These are phyloP conservation scores for Yarrowia sp. DNA, from an alignment of 805 yeast genomes.

Conservation along the genomic window DNA sequence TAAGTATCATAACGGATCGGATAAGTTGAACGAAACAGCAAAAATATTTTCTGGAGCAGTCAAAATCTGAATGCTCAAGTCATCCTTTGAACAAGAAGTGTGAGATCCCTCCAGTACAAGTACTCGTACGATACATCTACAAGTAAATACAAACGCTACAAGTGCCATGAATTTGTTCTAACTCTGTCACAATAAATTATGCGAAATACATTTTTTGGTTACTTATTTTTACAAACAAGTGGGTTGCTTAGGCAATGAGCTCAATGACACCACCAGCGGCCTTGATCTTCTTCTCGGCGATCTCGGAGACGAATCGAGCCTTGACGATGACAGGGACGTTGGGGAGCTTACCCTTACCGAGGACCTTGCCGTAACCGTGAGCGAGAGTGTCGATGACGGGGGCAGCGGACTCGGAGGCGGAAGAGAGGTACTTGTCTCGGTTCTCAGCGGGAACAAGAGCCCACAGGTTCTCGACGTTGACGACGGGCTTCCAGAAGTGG, in stretches of 20 bases:
- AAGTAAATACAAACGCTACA: no score
- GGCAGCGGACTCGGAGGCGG: constrained; percentile 84
- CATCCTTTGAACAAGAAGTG: no score
- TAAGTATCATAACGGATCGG: no score
- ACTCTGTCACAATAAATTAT: constrained; percentile 13
- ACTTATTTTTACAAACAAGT: constrained; percentile 20
- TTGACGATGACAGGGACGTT: constrained; percentile 97
- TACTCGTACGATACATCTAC: no score
- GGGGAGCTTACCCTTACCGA: constrained; percentile 99
- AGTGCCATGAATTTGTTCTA: not conserved
- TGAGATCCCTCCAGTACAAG: no score
- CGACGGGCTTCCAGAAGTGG: constrained; percentile 97
- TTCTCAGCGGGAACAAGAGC: constrained; percentile 88
- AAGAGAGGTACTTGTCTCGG: constrained; percentile 88
- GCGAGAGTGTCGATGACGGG: constrained; percentile 99
- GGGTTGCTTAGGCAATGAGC: constrained; percentile 77
- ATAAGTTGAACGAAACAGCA: no score
- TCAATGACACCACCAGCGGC: constrained; percentile 99
- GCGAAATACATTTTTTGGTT: constrained; percentile 24
- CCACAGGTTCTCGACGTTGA: constrained; percentile 99
- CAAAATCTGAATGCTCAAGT: no score
- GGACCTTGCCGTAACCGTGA: constrained; percentile 99
- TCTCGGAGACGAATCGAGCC: constrained; percentile 98
- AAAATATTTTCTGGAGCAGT: no score
- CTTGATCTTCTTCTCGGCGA: constrained; percentile 99